These are phyloP conservation scores for Thelephora terrestris DNA, from an alignment of 1,284 basidiomycete species.

Conservation along the genomic window DNA sequence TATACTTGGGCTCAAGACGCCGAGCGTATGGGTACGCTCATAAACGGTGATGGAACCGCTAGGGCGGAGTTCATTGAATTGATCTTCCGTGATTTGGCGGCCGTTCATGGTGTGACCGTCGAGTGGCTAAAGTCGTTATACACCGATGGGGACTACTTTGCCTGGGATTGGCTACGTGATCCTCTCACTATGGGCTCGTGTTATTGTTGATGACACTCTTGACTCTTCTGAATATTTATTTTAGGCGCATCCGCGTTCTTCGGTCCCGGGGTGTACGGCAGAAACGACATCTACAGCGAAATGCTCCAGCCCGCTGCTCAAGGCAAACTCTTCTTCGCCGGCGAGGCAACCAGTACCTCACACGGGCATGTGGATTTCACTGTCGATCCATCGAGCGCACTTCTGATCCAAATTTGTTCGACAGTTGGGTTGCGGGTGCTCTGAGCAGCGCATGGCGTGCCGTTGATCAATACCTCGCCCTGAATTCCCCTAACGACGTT, in stretches of 20 bases:
- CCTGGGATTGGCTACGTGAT: neutral
- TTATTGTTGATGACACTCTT: neutral
- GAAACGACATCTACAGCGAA: neutral
- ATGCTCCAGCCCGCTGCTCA: neutral
- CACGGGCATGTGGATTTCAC: conserved; percentile 1
- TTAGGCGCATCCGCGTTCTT: conserved; percentile 1
- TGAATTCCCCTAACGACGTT: too few species aligned
- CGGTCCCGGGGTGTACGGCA: neutral
- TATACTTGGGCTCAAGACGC: conserved; percentile 8
- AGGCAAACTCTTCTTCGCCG: too few species aligned
- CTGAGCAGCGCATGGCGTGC: conserved; percentile 14
- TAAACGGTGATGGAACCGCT: conserved; percentile 3
- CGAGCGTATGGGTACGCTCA: conserved; percentile 4
- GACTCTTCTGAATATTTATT: too few species aligned
- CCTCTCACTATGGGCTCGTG: neutral
- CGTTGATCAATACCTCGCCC: too few species aligned
- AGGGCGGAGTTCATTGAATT: neutral
- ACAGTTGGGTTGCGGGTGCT: too few species aligned
- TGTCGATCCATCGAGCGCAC: too few species aligned
- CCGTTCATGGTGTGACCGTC: neutral
- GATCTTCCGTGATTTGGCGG: neutral
- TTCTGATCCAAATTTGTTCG: too few species aligned
- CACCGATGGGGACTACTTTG: conserved; percentile 1
- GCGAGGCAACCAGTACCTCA: too few species aligned
- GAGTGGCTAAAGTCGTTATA: neutral